phyloP scores from a whole-genome alignment of 768 basidiomycete species.

The Ephemerocybe angulata region DNA sequence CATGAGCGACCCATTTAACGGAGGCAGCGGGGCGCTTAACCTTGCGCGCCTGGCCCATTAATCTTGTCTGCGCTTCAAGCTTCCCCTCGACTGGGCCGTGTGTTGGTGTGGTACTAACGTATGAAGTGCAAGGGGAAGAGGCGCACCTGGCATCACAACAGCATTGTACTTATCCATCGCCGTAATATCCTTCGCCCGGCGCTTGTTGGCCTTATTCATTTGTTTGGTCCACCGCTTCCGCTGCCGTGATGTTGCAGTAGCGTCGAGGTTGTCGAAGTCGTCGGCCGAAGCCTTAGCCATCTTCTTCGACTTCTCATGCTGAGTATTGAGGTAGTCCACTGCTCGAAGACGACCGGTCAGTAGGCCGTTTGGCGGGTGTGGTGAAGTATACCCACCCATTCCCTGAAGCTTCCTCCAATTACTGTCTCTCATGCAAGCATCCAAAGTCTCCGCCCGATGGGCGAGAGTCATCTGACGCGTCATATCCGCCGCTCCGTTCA shows the following conservation, averaged over 20 bases:
- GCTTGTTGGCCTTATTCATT: background rate
- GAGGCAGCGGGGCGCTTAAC: too few species aligned
- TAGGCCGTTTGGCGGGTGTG: background rate
- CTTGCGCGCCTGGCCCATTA: too few species aligned
- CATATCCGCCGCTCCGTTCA: slow-evolving; percentile 8
- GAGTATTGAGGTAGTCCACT: background rate
- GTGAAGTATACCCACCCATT: background rate
- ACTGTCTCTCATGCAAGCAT: slow-evolving; percentile 13
- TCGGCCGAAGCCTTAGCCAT: background rate
- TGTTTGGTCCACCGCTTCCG: background rate
- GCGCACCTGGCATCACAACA: too few species aligned
- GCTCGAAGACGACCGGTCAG: background rate
- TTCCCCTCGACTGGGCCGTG: too few species aligned
- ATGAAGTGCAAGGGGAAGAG: too few species aligned
- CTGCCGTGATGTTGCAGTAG: background rate
- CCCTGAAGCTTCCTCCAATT: slow-evolving; percentile 12
- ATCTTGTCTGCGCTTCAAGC: too few species aligned
- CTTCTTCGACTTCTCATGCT: background rate
- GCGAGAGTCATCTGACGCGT: slow-evolving; percentile 10
- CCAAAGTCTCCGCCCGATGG: slow-evolving; percentile 12
- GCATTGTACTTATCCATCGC: background rate
- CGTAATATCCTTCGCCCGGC: background rate
- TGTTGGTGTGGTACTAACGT: too few species aligned
- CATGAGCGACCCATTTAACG: background rate
- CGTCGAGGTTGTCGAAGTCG: background rate